A percentile compares a stretch with the other conserved stretches of the same genome.
Evolutionary conservation across 129 eudicot genomes (phyloP).

Genomic region (Erigeron canadensis): DNA sequence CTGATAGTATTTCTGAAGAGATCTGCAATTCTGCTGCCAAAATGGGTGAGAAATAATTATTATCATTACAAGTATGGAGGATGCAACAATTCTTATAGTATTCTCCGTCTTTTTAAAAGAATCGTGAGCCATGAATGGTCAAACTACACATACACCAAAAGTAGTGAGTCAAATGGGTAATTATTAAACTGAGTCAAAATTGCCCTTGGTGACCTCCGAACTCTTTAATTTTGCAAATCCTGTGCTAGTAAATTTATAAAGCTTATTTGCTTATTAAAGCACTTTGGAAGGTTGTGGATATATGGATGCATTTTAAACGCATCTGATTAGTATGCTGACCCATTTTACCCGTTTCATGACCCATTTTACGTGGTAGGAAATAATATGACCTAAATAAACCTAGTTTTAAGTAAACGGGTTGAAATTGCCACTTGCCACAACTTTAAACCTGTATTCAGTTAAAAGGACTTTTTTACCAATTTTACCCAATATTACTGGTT

Average conservation of each 20-base stretch:
- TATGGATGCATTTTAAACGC: neutral
- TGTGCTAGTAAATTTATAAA: neutral
- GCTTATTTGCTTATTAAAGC: neutral
- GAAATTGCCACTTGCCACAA: neutral
- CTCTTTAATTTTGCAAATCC: neutral
- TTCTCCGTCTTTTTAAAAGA: neutral
- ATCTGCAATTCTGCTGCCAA: slow-evolving; percentile 90
- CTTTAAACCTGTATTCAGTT: neutral
- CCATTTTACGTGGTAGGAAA: neutral
- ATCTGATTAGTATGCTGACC: neutral
- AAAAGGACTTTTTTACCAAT: neutral
- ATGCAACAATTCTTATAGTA: neutral
- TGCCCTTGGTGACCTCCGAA: neutral
- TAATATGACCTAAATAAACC: neutral
- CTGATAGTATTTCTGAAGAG: slow-evolving; percentile 84
- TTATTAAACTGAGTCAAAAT: neutral
- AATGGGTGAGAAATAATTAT: slow-evolving; percentile 60
- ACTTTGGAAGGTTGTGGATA: neutral
- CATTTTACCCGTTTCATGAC: neutral
- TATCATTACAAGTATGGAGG: neutral
- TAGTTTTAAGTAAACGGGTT: neutral
- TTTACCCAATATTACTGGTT: neutral
- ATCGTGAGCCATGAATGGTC: neutral
- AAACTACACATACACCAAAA: neutral
- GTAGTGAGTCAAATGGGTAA: neutral